Evolutionary conservation across 1,284 basidiomycete species (phyloP), one percentile per base, ranked within the genome.

Genomic region (Rhodofomes roseus): DNA sequence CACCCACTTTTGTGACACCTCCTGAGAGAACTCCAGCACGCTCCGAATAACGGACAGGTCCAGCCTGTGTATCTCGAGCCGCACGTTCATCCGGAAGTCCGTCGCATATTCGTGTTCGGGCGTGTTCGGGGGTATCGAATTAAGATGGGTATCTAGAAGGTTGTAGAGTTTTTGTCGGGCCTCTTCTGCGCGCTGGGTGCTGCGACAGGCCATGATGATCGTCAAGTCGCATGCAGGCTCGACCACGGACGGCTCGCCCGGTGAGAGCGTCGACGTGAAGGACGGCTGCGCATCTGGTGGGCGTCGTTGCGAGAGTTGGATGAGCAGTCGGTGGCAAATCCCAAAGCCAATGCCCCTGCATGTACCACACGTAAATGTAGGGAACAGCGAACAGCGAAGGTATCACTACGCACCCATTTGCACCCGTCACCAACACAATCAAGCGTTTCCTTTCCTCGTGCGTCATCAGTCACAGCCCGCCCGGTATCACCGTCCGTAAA

Each of bases 151-250:
- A 68, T 93, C 88, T 18, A 90, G 72, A 23, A 81, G 73, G 2
- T 67, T 54, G 27, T 83, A 75, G 4, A 95, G 76, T 44, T 83
- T 76, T 25, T 72, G 68, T 27, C 81, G 79, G 5, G 93, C 92
- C 23, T 69, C 77, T 54, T 86, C 80, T 0, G 90, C 94, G 27
- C 87, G 83, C 57, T 79, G 74, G 54, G 75, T 74, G 58, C 80
- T 90, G 55, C 93, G 82, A 71, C 93, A 96, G 0, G 92, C 94
- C 76, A 96, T 81, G 63, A 96, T 84, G 41, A 96, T 77, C 0
- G 91, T 95, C 36, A 93, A 31, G 50, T 52, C 50, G 50, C 50
- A 52, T 34, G 50, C n/a, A n/a, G 34, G 50, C n/a, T 52, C 68
- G 8, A 84, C 79, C 55, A 84, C 73, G 66, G 25, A 20, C 46